phyloP scores from a whole-genome alignment of 1,284 basidiomycete genomes.

The Leccinum pachyderme region DNA sequence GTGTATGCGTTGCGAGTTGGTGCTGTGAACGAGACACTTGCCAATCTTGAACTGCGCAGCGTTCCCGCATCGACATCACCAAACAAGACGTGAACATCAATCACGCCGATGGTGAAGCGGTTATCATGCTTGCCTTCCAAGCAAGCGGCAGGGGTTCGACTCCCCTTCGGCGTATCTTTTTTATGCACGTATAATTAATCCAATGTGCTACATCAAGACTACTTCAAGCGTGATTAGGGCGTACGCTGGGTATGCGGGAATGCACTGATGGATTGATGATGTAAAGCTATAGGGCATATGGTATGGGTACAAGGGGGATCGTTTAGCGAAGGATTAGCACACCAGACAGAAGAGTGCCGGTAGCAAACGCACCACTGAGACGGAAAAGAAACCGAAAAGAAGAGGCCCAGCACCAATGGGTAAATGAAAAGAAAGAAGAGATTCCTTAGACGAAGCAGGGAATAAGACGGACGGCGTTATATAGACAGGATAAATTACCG shows the following conservation, averaged over 20 bases:
- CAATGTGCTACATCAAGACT: constrained; percentile 3
- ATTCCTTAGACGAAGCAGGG: constrained; percentile 6
- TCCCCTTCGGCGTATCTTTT: constrained; percentile 62
- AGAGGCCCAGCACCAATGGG: constrained; percentile 8
- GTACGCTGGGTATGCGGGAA: background rate
- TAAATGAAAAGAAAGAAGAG: constrained; percentile 4
- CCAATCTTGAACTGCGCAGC: background rate
- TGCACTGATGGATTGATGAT: background rate
- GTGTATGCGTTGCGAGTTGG: constrained; percentile 17
- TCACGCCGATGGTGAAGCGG: constrained; percentile 76
- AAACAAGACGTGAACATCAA: background rate
- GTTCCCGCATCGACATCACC: background rate
- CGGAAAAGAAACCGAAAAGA: background rate
- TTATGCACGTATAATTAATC: background rate
- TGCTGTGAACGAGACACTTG: constrained; percentile 8
- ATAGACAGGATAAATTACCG: constrained; percentile 32
- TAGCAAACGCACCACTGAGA: constrained; percentile 1
- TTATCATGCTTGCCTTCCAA: constrained; percentile 87
- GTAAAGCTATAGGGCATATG: constrained; percentile 7
- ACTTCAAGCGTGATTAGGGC: constrained; percentile 6
- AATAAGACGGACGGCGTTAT: constrained; percentile 10
- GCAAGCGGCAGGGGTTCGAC: constrained; percentile 83
- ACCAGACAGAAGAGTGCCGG: background rate
- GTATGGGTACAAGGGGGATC: constrained; percentile 3
- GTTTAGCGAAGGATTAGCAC: constrained; percentile 16